Conservation (phyloP, 108 stramenopile species). For the Fragilaria radians region DNA sequence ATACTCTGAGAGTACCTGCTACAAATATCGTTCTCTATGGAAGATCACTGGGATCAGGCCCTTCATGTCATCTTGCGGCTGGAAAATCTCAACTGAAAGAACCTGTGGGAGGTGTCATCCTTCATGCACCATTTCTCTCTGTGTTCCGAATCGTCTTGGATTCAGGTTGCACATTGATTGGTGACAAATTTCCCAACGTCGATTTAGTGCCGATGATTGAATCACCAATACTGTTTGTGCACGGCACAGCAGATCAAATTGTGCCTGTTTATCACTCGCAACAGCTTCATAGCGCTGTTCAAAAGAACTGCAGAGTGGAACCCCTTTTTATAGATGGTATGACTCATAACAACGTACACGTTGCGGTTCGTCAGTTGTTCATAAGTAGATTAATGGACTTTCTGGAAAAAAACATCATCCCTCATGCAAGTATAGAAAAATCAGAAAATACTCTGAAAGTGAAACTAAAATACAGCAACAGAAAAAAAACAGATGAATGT, state of each 20-base stretch:
- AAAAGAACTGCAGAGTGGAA: constrained; percentile 46
- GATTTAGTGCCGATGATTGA: constrained; percentile 73
- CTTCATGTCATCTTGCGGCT: constrained; percentile 90
- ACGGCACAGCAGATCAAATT: constrained; percentile 92
- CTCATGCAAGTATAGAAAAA: too few species aligned
- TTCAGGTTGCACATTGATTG: constrained; percentile 88
- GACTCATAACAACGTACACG: constrained; percentile 88
- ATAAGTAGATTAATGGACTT: constrained; percentile 68
- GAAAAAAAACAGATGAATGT: too few species aligned
- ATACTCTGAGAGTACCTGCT: constrained; percentile 66
- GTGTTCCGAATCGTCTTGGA: constrained; percentile 91
- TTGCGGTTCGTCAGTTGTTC: constrained; percentile 73
- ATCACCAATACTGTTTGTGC: constrained; percentile 80
- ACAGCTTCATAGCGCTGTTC: constrained; percentile 53
- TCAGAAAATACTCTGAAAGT: too few species aligned
- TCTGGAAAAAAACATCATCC: constrained; percentile 66
- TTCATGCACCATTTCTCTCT: constrained; percentile 93
- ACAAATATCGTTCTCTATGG: constrained; percentile 91
- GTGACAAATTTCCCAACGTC: constrained; percentile 95
- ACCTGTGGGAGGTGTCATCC: constrained; percentile 88
- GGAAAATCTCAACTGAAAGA: constrained; percentile 46
- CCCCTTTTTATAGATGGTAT: constrained; percentile 86
- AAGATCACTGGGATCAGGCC: constrained; percentile 89
- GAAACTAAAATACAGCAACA: too few species aligned
- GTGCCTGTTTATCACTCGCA: constrained; percentile 94